Conservation (phyloP, 192 early-diverging fungal species). For the Coemansia sp. region DNA sequence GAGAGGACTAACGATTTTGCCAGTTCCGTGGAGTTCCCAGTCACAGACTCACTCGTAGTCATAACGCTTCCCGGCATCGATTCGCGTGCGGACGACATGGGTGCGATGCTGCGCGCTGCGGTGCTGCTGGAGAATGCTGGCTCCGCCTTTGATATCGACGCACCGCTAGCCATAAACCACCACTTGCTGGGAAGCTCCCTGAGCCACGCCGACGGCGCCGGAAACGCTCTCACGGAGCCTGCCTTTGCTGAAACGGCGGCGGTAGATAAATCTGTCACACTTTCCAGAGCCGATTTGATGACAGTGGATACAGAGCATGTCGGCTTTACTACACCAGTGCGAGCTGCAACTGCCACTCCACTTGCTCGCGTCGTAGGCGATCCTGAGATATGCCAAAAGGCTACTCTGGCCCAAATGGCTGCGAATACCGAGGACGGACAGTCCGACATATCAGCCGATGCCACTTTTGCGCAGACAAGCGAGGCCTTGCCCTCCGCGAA, state of each 20-base stretch:
- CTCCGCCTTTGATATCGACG: background rate
- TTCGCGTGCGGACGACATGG: background rate
- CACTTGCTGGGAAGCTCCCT: background rate
- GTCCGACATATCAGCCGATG: background rate
- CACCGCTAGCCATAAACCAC: background rate
- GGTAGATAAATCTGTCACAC: background rate
- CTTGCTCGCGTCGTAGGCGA: background rate
- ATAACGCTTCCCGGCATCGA: background rate
- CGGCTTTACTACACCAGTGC: background rate
- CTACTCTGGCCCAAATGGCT: background rate
- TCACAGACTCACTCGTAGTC: background rate
- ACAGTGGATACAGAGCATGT: background rate
- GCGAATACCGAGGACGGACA: background rate
- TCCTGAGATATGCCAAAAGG: background rate
- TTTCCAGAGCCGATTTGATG: constrained; percentile 3
- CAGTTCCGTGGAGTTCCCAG: background rate
- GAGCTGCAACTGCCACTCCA: background rate
- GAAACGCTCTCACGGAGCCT: background rate
- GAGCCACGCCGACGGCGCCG: background rate
- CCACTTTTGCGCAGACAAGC: background rate
- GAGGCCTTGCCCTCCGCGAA: background rate
- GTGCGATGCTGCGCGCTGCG: background rate
- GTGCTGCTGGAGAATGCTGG: background rate
- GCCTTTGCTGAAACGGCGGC: background rate
- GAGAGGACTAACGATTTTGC: background rate